Evolutionary conservation across 2,329 filamentous ascomycete genomes (phyloP).

Genomic region (Scorias spongiosa): DNA sequence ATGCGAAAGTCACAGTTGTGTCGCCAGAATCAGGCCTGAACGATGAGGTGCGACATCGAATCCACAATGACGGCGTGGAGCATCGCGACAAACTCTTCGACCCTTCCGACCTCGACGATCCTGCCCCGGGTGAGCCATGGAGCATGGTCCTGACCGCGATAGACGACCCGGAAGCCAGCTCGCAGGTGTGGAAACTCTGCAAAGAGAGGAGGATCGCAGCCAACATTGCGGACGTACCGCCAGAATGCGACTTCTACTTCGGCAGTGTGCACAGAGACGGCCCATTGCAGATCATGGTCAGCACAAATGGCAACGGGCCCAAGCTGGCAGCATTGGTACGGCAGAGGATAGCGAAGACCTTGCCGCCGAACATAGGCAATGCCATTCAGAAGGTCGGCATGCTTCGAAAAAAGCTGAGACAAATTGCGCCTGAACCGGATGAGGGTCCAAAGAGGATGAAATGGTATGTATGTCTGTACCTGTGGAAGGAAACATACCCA

Average conservation of each 20-base stretch:
- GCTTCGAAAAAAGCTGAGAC: constrained; percentile 63
- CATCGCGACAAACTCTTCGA: constrained; percentile 76
- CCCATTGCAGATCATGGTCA: constrained; percentile 95
- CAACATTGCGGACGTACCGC: constrained; percentile 92
- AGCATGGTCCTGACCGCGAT: constrained; percentile 89
- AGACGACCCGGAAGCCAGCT: constrained; percentile 84
- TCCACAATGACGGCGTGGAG: constrained; percentile 58
- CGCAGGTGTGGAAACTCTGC: constrained; percentile 83
- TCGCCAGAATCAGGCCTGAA: constrained; percentile 69
- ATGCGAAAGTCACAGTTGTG: constrained; percentile 76
- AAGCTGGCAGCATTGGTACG: constrained; percentile 77
- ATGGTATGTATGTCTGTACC: constrained; percentile 44
- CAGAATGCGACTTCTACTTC: constrained; percentile 98
- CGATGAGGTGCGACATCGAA: constrained; percentile 71
- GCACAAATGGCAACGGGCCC: constrained; percentile 92
- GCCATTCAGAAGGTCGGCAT: constrained; percentile 75
- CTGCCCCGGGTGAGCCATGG: constrained; percentile 19
- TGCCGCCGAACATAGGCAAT: constrained; percentile 68
- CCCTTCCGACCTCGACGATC: constrained; percentile 66
- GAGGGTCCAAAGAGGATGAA: constrained; percentile 81
- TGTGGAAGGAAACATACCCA: background rate
- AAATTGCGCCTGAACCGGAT: constrained; percentile 53
- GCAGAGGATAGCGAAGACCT: constrained; percentile 57
- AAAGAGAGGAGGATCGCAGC: constrained; percentile 70
- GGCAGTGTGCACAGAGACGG: constrained; percentile 90